phyloP scores from a whole-genome alignment of 768 basidiomycete species.

The Kwoniella pini region DNA sequence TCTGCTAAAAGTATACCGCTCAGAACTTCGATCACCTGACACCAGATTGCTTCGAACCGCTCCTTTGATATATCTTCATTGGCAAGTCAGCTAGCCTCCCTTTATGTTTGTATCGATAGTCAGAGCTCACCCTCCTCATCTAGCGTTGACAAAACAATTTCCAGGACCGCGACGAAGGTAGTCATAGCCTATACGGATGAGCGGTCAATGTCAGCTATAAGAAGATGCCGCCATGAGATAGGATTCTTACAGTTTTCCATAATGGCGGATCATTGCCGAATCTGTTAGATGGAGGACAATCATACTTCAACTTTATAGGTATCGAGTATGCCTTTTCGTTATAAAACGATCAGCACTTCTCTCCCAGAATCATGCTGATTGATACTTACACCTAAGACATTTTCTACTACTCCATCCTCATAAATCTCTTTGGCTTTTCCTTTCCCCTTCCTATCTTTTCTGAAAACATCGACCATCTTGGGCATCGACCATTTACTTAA shows the following conservation, averaged over 20 bases:
- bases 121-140: conserved; percentile 15
- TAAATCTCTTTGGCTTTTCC: conserved; percentile 70
- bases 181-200: conserved; percentile 17
- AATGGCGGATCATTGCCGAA: conserved; percentile 82
- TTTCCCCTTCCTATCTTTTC: conserved; percentile 47
- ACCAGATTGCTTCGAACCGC: conserved; percentile 79
- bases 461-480: conserved; percentile 72
- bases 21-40: conserved; percentile 58
- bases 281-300: conserved; percentile 84
- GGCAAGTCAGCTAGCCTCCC: not conserved
- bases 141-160: conserved; percentile 55
- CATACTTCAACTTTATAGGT: conserved; percentile 91
- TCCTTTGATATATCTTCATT: conserved; percentile 63
- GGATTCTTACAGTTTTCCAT: conserved; percentile 86
- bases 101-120: not conserved
- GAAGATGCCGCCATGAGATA: not conserved
- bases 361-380: not conserved
- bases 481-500: conserved; percentile 88
- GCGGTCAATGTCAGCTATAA: conserved; percentile 63
- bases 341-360: not conserved
- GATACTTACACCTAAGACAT: conserved; percentile 68
- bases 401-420: conserved; percentile 78
- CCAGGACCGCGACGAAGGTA: conserved; percentile 58
- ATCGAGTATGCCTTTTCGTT: conserved; percentile 72
- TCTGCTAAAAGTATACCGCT: conserved; percentile 40